Evolutionary conservation across 2,329 filamentous ascomycete species (phyloP), one percentile per base, ranked within the genome.

Genomic region (Microdochium paspali): DNA sequence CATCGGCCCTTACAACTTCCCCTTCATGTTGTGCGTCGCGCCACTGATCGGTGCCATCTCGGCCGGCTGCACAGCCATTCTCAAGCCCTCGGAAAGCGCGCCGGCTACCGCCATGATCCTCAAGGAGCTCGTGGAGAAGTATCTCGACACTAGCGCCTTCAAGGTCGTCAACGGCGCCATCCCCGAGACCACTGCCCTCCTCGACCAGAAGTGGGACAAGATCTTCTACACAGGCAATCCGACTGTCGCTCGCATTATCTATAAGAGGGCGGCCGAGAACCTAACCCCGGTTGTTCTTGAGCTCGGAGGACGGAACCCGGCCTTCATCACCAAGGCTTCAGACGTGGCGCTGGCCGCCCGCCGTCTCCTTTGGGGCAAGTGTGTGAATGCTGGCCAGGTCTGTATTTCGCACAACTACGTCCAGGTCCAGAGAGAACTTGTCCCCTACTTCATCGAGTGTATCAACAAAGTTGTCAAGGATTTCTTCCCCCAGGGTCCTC

Each of bases 151-250:
- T 2, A 78, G 80, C 15, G 84, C 82, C 56, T 96, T 89, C 67
- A 70, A 73, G 30, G 79, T 89, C 49, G 73, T 96, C 55, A 93
- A 96, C 63, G 93, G 93, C 50, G 82, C 73, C 24, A 69, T 95
- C 20, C 75, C 84, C 3, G 89, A 95, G 72, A 90, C 86, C 3
- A 88, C 86, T 43, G 82, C 82, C 12, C 70, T 97, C 42, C 77
- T 98, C 28, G 81, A 91, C 49, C 80, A 90, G 70, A 91, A 91
- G 66, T 98, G 90, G 85, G 90, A 94, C 70, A 97, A 96, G 77
- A 94, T 98, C 60, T 90, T 93, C 73, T 98, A 95, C 71, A 98
- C 93, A 1, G 93, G 93, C 47, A 84, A 82, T 58, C 76, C 77
- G 46, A 70, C 63, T 24, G 89, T 96, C 18, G 93, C 87, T 60